Evolutionary conservation across 1,284 basidiomycete species (phyloP), one percentile per base, ranked within the genome.

Genomic region (Grifola frondosa): DNA sequence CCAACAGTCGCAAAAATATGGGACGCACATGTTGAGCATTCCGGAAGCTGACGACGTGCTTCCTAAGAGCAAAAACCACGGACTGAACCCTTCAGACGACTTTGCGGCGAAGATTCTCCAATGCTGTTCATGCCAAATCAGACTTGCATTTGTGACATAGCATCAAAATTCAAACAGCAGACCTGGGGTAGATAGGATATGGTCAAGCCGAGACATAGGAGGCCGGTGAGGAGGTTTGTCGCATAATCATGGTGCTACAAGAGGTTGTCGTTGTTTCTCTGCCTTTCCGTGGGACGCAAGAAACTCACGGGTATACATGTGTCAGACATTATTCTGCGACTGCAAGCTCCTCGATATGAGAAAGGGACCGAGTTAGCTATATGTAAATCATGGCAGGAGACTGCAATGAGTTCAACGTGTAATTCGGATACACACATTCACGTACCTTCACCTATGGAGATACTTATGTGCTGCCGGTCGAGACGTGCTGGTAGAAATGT

Each of bases 51-150:
- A 79, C 9, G 87, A 88, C 1, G 91, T 96, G 44, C 89, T 88
- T 9, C 97, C 97, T 0, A 98, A 77, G 3, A 98, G 74, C n/a
- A 98, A 70, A 63, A 91, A 99, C 83, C 90, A 90, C 40, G 93
- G 91, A 48, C 89, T 93, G 50, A 97, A 82, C 0, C 94, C 94
- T 54, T 94, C 83, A 0, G 91, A 94, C 0, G 91, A 88, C 30
- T 80, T 76, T 32, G 83, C 77, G 40, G 68, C 66, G 57, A 93
- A 82, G 49, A 95, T 92, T 24, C 88, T 75, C 40, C 77, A 69
- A 57, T 88, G 88, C 81, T 90, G 54, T 7, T 40, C 7, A 37
- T 30, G 24, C 23, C 16, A 12, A 22, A 20, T 24, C 26, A 31
- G 17, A n/a, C 24, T 42, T 11, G 25, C 10, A 35, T 22, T 11